A percentile compares a stretch with the other conserved stretches of the same genome.
phyloP scores from a whole-genome alignment of 2,329 filamentous ascomycete genomes.

The Microcyclospora tardicrescens region DNA sequence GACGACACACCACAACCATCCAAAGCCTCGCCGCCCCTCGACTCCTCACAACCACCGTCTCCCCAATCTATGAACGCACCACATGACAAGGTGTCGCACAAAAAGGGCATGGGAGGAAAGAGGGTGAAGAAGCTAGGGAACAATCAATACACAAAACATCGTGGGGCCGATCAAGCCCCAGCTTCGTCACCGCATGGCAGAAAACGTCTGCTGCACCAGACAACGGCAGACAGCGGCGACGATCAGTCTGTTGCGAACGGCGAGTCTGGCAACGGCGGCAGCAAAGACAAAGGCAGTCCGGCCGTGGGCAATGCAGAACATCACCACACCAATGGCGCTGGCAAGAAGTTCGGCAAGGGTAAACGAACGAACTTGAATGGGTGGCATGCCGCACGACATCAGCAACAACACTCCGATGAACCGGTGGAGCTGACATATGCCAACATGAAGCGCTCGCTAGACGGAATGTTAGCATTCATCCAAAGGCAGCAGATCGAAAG shows the following conservation, averaged over 20 bases:
- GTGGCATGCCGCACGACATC: slow-evolving; percentile 16
- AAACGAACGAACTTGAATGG: slow-evolving; percentile 18
- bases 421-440: slow-evolving; percentile 53
- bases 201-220: slow-evolving; percentile 9
- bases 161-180: slow-evolving; percentile 31
- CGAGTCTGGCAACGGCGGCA: slow-evolving; percentile 6
- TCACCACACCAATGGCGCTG: slow-evolving; percentile 1
- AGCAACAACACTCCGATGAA: slow-evolving; percentile 40
- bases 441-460: slow-evolving; percentile 48
- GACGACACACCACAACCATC: slow-evolving; percentile 48
- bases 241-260: slow-evolving; percentile 7
- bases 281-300: background rate
- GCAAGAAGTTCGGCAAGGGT: slow-evolving; percentile 10
- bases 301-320: background rate
- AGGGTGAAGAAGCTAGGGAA: slow-evolving; percentile 49
- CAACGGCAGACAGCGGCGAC: slow-evolving; percentile 11
- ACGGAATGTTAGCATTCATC: slow-evolving; percentile 80
- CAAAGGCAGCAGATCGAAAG: slow-evolving; percentile 78
- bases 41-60: slow-evolving; percentile 30
- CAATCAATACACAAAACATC: slow-evolving; percentile 73
- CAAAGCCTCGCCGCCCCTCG: slow-evolving; percentile 24
- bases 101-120: slow-evolving; percentile 51
- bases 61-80: slow-evolving; percentile 22
- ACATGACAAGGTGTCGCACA: slow-evolving; percentile 38
- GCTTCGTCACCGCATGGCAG: slow-evolving; percentile 36